Percentiles rank a stretch among this genome's conserved stretches.
phyloP scores from a whole-genome alignment of 441 rosid genomes.

The Adansonia madagascariensis region DNA sequence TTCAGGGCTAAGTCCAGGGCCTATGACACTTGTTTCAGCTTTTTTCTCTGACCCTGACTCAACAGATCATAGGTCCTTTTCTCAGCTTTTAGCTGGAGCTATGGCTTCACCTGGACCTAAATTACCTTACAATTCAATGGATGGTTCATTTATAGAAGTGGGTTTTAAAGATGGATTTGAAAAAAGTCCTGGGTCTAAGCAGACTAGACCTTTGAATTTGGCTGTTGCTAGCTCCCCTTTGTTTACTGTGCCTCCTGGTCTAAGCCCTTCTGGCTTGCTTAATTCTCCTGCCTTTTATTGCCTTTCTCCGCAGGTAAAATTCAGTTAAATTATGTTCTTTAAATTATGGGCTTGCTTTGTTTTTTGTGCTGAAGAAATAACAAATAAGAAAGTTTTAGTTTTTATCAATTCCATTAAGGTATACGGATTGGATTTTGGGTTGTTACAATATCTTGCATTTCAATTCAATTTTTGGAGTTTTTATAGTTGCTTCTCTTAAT shows the following conservation, averaged over 20 bases:
- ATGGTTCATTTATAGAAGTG: slow-evolving; percentile 26
- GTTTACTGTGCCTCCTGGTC: slow-evolving; percentile 75
- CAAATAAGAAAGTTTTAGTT: background rate
- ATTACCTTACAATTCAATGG: slow-evolving; percentile 25
- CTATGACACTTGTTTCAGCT: slow-evolving; percentile 77
- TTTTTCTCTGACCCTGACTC: slow-evolving; percentile 70
- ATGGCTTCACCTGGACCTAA: slow-evolving; percentile 63
- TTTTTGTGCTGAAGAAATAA: background rate
- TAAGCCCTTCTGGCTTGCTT: slow-evolving; percentile 83
- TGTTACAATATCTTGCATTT: no score
- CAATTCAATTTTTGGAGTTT: no score
- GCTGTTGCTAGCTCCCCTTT: slow-evolving; percentile 51
- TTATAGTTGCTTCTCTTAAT: no score
- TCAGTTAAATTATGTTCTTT: background rate
- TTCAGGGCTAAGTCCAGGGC: slow-evolving; percentile 68
- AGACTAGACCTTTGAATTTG: slow-evolving; percentile 51
- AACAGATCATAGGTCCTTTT: slow-evolving; percentile 57
- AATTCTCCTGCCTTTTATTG: slow-evolving; percentile 70
- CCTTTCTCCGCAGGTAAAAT: slow-evolving; percentile 66
- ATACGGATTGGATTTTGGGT: background rate
- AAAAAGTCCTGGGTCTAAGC: slow-evolving; percentile 50
- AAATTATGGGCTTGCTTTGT: background rate
- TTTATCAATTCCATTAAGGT: background rate
- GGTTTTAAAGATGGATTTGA: slow-evolving; percentile 34
- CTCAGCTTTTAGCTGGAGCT: slow-evolving; percentile 90